Evolutionary conservation across 805 yeast genomes (phyloP).

Genomic region (Clavispora carvajalis): DNA sequence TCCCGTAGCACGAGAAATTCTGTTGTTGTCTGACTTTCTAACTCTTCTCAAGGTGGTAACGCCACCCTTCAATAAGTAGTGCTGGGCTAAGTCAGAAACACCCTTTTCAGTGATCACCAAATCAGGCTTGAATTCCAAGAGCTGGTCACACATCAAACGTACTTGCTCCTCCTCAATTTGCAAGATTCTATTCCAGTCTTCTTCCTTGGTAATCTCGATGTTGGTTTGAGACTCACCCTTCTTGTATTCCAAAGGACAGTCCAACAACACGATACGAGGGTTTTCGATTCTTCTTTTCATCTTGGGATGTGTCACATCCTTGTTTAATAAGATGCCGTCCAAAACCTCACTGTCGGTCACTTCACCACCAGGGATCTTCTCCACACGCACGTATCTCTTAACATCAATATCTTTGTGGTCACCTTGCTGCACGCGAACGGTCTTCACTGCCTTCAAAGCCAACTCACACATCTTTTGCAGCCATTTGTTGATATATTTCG

Average conservation of each 20-base stretch:
- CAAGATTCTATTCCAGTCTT: conserved; percentile 91
- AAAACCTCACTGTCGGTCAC: conserved; percentile 83
- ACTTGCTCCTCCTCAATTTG: conserved; percentile 98
- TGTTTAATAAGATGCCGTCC: conserved; percentile 89
- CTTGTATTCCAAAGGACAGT: conserved; percentile 96
- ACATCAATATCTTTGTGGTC: conserved; percentile 81
- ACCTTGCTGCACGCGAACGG: conserved; percentile 59
- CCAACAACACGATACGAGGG: conserved; percentile 84
- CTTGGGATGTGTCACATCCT: conserved; percentile 98
- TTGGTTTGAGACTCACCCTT: conserved; percentile 99
- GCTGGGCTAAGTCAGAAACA: conserved; percentile 96
- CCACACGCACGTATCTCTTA: conserved; percentile 89
- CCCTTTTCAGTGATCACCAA: conserved; percentile 97
- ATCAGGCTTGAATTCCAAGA: conserved; percentile 83
- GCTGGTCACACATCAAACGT: conserved; percentile 75
- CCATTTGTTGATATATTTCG: conserved; percentile 91
- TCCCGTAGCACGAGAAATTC: conserved; percentile 96
- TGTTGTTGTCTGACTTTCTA: conserved; percentile 90
- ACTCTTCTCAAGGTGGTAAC: conserved; percentile 91
- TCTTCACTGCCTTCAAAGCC: conserved; percentile 82
- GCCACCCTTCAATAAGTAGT: conserved; percentile 87
- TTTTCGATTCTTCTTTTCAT: conserved; percentile 87
- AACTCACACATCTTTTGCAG: conserved; percentile 84
- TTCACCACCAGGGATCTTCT: conserved; percentile 97
- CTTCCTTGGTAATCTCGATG: conserved; percentile 92